phyloP scores from a whole-genome alignment of 306 rosid species.

The Rosa multiflora region DNA sequence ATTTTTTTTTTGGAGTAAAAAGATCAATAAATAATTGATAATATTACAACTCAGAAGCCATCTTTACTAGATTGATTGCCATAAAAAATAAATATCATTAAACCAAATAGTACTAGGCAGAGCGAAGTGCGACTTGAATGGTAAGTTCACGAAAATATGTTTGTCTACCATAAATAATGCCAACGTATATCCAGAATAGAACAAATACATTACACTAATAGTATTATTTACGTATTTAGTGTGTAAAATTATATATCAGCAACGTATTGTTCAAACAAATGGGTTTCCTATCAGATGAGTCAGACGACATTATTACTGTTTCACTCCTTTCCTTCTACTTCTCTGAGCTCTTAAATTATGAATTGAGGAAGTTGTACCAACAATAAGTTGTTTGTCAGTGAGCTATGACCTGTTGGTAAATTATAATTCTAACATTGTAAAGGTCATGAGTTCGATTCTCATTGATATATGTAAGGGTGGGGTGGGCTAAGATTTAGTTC shows the following conservation, averaged over 20 bases:
- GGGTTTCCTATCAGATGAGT: neutral
- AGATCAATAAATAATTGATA: too few species aligned
- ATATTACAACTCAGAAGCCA: too few species aligned
- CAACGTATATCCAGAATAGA: neutral
- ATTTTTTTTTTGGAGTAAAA: too few species aligned
- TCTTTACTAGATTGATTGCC: too few species aligned
- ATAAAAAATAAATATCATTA: too few species aligned
- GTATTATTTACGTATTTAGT: neutral
- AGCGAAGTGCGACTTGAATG: neutral
- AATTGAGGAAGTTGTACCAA: conserved; percentile 13
- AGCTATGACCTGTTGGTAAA: too few species aligned
- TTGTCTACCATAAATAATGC: neutral
- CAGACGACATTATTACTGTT: neutral
- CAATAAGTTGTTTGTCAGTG: neutral
- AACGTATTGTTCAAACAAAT: conserved; percentile 3
- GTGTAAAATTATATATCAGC: neutral
- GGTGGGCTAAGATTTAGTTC: too few species aligned
- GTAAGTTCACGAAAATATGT: neutral
- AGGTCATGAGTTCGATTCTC: too few species aligned
- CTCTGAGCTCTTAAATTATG: conserved; percentile 24
- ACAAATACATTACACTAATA: neutral
- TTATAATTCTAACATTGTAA: too few species aligned
- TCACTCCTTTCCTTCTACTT: conserved; percentile 11
- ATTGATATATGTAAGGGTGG: too few species aligned
- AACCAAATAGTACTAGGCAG: neutral